phyloP scores from a whole-genome alignment of 106 monocot species.

The Apostasia ramifera region DNA sequence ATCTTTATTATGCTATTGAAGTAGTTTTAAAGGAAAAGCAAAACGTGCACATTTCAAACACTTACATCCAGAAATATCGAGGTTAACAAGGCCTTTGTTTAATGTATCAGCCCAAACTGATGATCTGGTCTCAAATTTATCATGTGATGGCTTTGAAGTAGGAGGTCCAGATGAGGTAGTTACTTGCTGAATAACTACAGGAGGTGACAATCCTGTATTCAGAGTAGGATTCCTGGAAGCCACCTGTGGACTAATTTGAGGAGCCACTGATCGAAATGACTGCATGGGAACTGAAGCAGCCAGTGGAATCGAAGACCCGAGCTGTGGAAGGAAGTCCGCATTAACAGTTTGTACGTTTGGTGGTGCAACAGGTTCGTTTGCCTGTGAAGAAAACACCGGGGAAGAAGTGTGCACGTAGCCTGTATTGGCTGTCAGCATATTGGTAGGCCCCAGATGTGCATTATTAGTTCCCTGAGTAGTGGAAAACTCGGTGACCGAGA shows the following conservation, averaged over 20 bases:
- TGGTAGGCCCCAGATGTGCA: background rate
- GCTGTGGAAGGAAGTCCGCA: constrained; percentile 16
- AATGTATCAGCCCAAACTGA: constrained; percentile 95
- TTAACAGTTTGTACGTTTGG: constrained; percentile 9
- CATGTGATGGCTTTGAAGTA: constrained; percentile 31
- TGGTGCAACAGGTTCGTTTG: constrained; percentile 10
- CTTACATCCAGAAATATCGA: constrained; percentile 97
- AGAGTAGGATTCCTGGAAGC: constrained; percentile 7
- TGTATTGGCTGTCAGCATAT: background rate
- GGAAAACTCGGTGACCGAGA: constrained; percentile 10
- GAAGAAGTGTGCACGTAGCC: background rate
- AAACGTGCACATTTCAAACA: constrained; percentile 2
- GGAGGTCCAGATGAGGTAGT: constrained; percentile 9
- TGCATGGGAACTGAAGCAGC: constrained; percentile 12
- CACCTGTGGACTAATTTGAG: background rate
- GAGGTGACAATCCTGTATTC: constrained; percentile 8
- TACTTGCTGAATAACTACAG: constrained; percentile 10
- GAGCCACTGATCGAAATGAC: constrained; percentile 14
- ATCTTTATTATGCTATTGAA: background rate
- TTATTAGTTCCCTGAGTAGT: constrained; percentile 9
- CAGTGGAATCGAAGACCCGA: constrained; percentile 25
- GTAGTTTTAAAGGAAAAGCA: background rate
- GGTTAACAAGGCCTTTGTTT: constrained; percentile 87
- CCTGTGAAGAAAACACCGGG: constrained; percentile 14
- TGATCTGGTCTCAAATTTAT: constrained; percentile 93